phyloP scores from a whole-genome alignment of 768 basidiomycete genomes.

The Grammothele lineata region DNA sequence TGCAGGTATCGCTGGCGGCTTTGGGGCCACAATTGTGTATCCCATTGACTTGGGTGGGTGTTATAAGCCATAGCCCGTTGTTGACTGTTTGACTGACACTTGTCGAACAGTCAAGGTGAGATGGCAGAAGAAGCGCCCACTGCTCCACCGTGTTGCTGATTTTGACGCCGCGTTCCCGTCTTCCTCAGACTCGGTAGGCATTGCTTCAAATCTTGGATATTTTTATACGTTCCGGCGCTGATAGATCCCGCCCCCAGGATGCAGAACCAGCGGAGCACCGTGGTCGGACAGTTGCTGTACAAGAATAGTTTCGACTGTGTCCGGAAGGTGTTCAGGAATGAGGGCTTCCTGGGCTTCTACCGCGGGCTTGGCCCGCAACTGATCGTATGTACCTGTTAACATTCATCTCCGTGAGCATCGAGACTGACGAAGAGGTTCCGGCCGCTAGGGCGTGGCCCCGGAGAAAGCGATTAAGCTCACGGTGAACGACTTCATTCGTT shows the following conservation, averaged over 20 bases:
- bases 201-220: not conserved
- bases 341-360: constrained; percentile 95
- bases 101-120: constrained; percentile 64
- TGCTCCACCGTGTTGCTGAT: too few relatives aligned
- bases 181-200: constrained; percentile 51
- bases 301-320: constrained; percentile 96
- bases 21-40: constrained; percentile 97
- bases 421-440: not conserved
- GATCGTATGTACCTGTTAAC: constrained; percentile 49
- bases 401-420: constrained; percentile 1
- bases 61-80: constrained; percentile 16
- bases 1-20: constrained; percentile 82
- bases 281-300: constrained; percentile 95
- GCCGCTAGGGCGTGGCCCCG: constrained; percentile 81
- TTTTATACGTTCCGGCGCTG: not conserved
- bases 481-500: constrained; percentile 88
- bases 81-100: constrained; percentile 11
- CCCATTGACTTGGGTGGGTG: constrained; percentile 91
- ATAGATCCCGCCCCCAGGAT: constrained; percentile 46
- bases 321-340: constrained; percentile 88
- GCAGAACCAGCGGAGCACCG: constrained; percentile 96
- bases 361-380: constrained; percentile 94
- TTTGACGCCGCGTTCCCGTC: not conserved
- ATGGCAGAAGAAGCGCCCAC: not conserved
- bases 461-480: constrained; percentile 99